Percentiles rank a stretch among this genome's conserved stretches.
phyloP scores from a whole-genome alignment of 345 rosid genomes.

The Populus alba region DNA sequence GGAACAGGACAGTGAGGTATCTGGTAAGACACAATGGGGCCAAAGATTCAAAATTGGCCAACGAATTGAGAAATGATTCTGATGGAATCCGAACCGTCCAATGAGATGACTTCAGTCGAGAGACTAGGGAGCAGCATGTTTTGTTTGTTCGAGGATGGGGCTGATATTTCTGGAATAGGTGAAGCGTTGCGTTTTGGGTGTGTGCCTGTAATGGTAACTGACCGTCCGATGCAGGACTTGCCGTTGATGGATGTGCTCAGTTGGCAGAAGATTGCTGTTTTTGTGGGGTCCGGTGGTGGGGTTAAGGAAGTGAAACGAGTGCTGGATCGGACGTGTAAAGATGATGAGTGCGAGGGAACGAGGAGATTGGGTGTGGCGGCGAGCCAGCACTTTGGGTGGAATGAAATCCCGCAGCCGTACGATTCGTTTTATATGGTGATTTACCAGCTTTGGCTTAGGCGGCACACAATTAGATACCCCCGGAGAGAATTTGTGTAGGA shows the following conservation, averaged over 20 bases:
- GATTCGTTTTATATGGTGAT: slow-evolving; percentile 51
- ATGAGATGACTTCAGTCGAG: slow-evolving; percentile 26
- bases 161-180: slow-evolving; percentile 33
- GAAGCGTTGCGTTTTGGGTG: slow-evolving; percentile 58
- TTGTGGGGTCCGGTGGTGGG: slow-evolving; percentile 36
- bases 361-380: slow-evolving; percentile 34
- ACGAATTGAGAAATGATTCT: slow-evolving; percentile 28
- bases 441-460: slow-evolving; percentile 62
- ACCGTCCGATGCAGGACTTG: slow-evolving; percentile 55
- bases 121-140: slow-evolving; percentile 38
- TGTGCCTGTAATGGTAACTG: slow-evolving; percentile 50
- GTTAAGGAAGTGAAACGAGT: slow-evolving; percentile 34
- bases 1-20: slow-evolving; percentile 4
- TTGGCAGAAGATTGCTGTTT: slow-evolving; percentile 51
- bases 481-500: slow-evolving; percentile 26
- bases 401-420: slow-evolving; percentile 39
- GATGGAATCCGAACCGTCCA: slow-evolving; percentile 46
- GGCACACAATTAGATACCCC: slow-evolving; percentile 56
- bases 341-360: slow-evolving; percentile 22
- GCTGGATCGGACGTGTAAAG: slow-evolving; percentile 26
- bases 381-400: slow-evolving; percentile 47
- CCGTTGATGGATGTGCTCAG: slow-evolving; percentile 55
- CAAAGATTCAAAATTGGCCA: slow-evolving; percentile 22
- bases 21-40: slow-evolving; percentile 32
- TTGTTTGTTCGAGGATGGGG: slow-evolving; percentile 50